Evolutionary conservation across 1,284 basidiomycete genomes (phyloP).

Genomic region (Ceratobasidium sp.): DNA sequence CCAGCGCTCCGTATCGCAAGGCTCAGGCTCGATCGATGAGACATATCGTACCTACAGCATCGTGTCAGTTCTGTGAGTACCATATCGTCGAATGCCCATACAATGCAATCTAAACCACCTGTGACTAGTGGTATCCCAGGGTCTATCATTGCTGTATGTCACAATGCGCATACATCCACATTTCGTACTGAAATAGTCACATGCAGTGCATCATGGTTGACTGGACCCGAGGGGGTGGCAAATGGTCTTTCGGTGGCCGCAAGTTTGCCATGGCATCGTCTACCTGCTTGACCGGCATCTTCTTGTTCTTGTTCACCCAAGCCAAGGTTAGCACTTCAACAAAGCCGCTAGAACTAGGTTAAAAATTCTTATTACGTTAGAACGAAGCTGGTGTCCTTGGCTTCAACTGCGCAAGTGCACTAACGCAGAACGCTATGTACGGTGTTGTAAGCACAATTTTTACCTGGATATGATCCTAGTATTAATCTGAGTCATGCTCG

Average conservation of each 20-base stretch:
- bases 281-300: conserved; percentile 64
- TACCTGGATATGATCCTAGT: background rate
- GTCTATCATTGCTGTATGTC: conserved; percentile 64
- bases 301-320: conserved; percentile 71
- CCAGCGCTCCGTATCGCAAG: conserved; percentile 53
- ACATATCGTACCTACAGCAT: conserved; percentile 65
- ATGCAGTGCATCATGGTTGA: conserved; percentile 62
- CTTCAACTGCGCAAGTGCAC: conserved; percentile 63
- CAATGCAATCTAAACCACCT: conserved; percentile 56
- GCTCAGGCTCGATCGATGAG: conserved; percentile 51
- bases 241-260: conserved; percentile 59
- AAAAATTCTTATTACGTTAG: conserved; percentile 1
- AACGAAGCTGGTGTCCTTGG: conserved; percentile 62
- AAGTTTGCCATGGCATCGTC: conserved; percentile 64
- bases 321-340: conserved; percentile 50
- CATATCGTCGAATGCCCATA: background rate
- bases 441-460: conserved; percentile 60
- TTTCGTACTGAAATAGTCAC: background rate
- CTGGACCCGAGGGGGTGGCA: conserved; percentile 55
- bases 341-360: too few species aligned
- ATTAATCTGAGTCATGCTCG: conserved; percentile 4
- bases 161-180: background rate
- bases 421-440: conserved; percentile 72
- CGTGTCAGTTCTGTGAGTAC: conserved; percentile 55
- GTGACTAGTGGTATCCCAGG: conserved; percentile 62